phyloP scores from a whole-genome alignment of 371 early-diverging fungal genomes.

The Dichotomocladium elegans region DNA sequence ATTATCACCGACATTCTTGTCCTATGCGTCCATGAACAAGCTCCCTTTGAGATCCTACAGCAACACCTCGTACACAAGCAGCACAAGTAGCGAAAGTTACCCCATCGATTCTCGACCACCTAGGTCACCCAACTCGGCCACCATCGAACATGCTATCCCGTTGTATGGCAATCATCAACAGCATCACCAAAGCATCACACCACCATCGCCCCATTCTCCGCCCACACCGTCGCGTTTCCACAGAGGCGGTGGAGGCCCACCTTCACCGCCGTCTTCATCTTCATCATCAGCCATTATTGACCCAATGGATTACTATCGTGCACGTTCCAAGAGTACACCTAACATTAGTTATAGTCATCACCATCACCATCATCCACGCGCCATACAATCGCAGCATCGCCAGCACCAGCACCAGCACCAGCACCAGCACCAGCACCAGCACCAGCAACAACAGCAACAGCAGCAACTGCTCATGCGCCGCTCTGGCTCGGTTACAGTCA shows the following conservation, averaged over 20 bases:
- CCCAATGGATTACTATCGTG: no score
- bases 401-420: background rate
- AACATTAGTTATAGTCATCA: no score
- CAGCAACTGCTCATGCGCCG: background rate
- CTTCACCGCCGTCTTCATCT: no score
- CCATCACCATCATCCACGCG: slow-evolving; percentile 1
- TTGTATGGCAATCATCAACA: background rate
- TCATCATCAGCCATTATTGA: no score
- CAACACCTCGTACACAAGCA: background rate
- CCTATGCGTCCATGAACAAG: slow-evolving; percentile 12
- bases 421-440: background rate
- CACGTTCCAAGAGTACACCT: slow-evolving; percentile 4
- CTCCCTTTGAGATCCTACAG: slow-evolving; percentile 5
- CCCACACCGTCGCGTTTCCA: slow-evolving; percentile 14
- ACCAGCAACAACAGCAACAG: background rate
- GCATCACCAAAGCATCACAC: background rate
- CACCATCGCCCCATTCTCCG: slow-evolving; percentile 30
- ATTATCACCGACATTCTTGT: slow-evolving; percentile 11
- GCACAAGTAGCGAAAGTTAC: no score
- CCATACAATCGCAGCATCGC: no score
- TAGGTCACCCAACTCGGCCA: no score
- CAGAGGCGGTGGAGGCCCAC: slow-evolving; percentile 26
- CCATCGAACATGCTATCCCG: no score
- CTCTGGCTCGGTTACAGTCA: slow-evolving; percentile 57
- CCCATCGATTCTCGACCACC: no score